Base-by-base conservation (phyloP, 305 asterid species). In the Fraxinus paxiana region DNA sequence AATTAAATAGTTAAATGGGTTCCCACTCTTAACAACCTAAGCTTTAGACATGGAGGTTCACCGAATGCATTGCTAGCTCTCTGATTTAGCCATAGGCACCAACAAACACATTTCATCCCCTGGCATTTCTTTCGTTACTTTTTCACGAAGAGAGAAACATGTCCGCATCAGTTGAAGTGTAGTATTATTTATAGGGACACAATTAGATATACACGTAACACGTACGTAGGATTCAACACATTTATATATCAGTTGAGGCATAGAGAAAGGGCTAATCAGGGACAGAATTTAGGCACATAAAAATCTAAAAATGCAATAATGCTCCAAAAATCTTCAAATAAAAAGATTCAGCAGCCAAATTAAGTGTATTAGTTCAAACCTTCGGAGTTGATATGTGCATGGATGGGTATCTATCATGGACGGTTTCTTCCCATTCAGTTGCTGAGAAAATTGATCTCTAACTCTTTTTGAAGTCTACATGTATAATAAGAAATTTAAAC, bases 381-480 rank as follows among this genome's bases (percentile, higher is more conserved):
- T 90, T 80, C 79, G 76, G 63, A 63, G 78, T 80, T 77, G 91
- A 87, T 84, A 87, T 80, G 82, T 75, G 83, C 84, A 85, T 74
- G 85, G 82, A 77, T 81, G 86, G 82, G 82, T 85, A 83, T 85
- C 89, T 51, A 38, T 76, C 43, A 30, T 63, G 31, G 89, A 80
- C 74, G 86, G 77, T 81, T 85, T 88, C 88, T 82, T 86, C 86
- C 72, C 80, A 85, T 79, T 69, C 20, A 30, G 90, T 75, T 82
- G 89, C 79, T 84, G 83, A 79, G 82, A 78, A 70, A 41, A 80
- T 72, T 90, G 94, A 79, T 81, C 84, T 77, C 85, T 81, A 41
- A 26, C 79, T 82, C 94, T 83, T 86, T 90, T 87, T n/a, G 84
- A 88, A 81, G 87, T 87, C 95, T 92, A 82, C 56, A 82, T n/a